Percentiles rank a stretch among this genome's conserved stretches.
phyloP scores from a whole-genome alignment of 2,329 filamentous ascomycete species.

The Colletotrichum paranaense region DNA sequence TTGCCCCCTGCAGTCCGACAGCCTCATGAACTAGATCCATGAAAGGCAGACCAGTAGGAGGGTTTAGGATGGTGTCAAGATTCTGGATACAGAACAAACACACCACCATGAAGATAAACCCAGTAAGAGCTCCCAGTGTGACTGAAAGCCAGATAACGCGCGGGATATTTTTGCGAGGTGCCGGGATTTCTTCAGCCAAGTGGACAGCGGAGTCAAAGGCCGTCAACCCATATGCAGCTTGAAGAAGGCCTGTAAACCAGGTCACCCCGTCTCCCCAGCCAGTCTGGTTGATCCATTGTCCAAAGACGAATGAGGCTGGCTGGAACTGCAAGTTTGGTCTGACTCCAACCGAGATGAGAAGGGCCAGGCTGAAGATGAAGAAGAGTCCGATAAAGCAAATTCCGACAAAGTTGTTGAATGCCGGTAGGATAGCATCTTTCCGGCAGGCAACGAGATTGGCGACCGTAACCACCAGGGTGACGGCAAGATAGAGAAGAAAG shows the following conservation, averaged over 20 bases:
- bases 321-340: conserved; percentile 58
- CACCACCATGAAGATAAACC: conserved; percentile 63
- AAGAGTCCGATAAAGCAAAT: background rate
- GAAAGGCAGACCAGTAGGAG: conserved; percentile 51
- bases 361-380: conserved; percentile 35
- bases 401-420: background rate
- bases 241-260: conserved; percentile 69
- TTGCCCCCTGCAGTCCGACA: background rate
- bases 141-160: background rate
- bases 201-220: conserved; percentile 70
- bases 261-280: conserved; percentile 65
- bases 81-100: conserved; percentile 63
- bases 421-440: background rate
- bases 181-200: conserved; percentile 67
- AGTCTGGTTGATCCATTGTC: conserved; percentile 60
- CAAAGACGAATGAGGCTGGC: conserved; percentile 63
- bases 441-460: background rate
- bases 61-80: conserved; percentile 52
- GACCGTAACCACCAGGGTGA: background rate
- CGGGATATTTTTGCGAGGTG: conserved; percentile 49
- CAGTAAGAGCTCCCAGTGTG: conserved; percentile 58
- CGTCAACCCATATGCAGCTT: conserved; percentile 66
- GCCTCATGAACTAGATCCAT: background rate
- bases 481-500: background rate
- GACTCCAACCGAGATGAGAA: conserved; percentile 63